These are phyloP conservation scores for Eutypa lata DNA, from an alignment of 2,329 filamentous ascomycete genomes.

Conservation along the genomic window DNA sequence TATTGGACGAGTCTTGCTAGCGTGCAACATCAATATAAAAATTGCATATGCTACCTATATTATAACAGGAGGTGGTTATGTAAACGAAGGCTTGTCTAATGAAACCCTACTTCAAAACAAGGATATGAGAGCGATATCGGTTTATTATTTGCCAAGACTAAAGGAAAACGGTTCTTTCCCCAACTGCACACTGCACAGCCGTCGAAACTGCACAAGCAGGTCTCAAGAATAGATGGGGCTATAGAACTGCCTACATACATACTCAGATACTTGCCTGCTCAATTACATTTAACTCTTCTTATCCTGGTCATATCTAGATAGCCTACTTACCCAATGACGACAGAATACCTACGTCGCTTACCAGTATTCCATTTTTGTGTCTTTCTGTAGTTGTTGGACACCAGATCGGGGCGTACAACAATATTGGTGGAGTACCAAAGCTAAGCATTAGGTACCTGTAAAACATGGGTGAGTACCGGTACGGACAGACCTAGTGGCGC, in stretches of 20 bases:
- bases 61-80: not conserved
- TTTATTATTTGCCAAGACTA: not conserved
- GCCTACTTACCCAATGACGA: too few relatives aligned
- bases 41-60: not conserved
- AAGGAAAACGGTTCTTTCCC: not conserved
- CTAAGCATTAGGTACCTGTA: not conserved
- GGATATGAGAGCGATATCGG: not conserved
- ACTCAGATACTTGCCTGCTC: too few relatives aligned
- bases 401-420: too few relatives aligned
- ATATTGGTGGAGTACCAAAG: not conserved
- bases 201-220: too few relatives aligned
- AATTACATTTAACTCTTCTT: too few relatives aligned
- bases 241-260: not conserved
- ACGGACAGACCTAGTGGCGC: slow-evolving; percentile 19
- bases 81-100: too few relatives aligned
- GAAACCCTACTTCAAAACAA: too few relatives aligned
- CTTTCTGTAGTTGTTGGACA: too few relatives aligned
- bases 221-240: not conserved
- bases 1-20: not conserved
- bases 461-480: slow-evolving; percentile 5
- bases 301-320: too few relatives aligned
- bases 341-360: too few relatives aligned
- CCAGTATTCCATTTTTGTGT: too few relatives aligned
- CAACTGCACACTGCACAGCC: not conserved
- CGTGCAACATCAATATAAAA: slow-evolving; percentile 1